Evolutionary conservation across 148 eudicot species (phyloP), one percentile per base, ranked within the genome.

Genomic region (Chenopodium quinoa): DNA sequence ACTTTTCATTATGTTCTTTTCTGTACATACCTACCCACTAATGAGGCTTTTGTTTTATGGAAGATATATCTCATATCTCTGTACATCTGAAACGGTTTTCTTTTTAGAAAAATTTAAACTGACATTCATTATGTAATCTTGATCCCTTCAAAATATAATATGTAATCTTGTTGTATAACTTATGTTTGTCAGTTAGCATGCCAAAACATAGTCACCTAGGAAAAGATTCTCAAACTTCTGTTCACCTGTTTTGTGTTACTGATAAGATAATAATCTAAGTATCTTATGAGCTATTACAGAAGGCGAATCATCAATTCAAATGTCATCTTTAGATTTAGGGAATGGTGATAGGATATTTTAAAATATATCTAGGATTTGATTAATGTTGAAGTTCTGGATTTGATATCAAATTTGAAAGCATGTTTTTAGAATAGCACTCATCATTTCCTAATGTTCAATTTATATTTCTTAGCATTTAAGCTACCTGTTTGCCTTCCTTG

Each of bases 1-100:
- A 69, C 73, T 65, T 88, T 80, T 63, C 78, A 50, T 1, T 71
- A 58, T 1, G 31, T 58, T 75, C 4, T 82, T 40, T 48, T 77
- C n/a, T 11, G 13, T 74, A 1, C 72, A n/a, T 9, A 12, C 52
- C n/a, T 40, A 40, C 44, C 44, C 44, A 40, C 44, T 40, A 5
- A 40, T 6, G 44, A 40, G 58, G 22, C 34, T 11, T 0, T 34
- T 76, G 34, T 10, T 19, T 16, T 27, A 5, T 46, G 0, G 50
- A 62, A 10, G 11, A 2, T 63, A 12, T 40, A 9, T 58, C 23
- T 78, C 25, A 66, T 77, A 63, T 16, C 0, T 22, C 46, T 29
- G 16, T 17, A 60, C 8, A 20, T 32, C 20, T 46, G 4, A 37
- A 47, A 75, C 9, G 16, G 16, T 31, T 29, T 31, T 48, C 27